These are phyloP conservation scores for Wallacemonas rigidus DNA, from an alignment of 208 protist species.

Conservation along the genomic window DNA sequence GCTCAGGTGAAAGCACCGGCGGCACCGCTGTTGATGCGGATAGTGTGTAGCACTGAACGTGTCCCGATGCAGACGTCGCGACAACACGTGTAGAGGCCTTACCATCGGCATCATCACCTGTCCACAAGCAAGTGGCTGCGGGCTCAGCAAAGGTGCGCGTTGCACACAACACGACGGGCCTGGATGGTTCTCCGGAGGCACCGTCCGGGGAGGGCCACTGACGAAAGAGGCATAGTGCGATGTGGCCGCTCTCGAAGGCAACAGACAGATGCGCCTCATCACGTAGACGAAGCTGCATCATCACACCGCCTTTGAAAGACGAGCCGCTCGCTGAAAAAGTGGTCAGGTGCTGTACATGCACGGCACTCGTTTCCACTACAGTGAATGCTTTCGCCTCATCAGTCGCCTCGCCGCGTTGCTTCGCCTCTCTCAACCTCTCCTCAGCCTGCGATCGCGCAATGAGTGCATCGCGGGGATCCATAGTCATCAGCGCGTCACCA, in stretches of 20 bases:
- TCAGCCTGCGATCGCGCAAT: conserved; percentile 30
- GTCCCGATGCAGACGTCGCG: conserved; percentile 65
- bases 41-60: conserved; percentile 65
- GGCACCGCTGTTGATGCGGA: neutral
- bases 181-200: neutral
- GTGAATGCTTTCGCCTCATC: neutral
- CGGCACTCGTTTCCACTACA: neutral
- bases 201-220: neutral
- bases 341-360: conserved; percentile 26
- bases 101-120: neutral
- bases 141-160: conserved; percentile 76
- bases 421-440: conserved; percentile 1
- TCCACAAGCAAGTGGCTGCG: conserved; percentile 63
- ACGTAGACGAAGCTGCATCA: conserved; percentile 72
- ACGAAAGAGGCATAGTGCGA: conserved; percentile 36
- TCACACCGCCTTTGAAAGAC: conserved; percentile 66
- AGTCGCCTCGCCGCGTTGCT: neutral
- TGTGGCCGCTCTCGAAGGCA: conserved; percentile 83
- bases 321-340: conserved; percentile 44
- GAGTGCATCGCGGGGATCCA: conserved; percentile 45
- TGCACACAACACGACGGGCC: conserved; percentile 31
- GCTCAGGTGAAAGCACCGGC: conserved; percentile 26
- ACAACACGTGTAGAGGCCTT: conserved; percentile 31
- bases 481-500: conserved; percentile 20
- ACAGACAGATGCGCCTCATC: conserved; percentile 35